A percentile compares a stretch with the other conserved stretches of the same genome.
These are phyloP conservation scores for Solanum medicagineum DNA, from an alignment of 257 asterid species.

Conservation along the genomic window DNA sequence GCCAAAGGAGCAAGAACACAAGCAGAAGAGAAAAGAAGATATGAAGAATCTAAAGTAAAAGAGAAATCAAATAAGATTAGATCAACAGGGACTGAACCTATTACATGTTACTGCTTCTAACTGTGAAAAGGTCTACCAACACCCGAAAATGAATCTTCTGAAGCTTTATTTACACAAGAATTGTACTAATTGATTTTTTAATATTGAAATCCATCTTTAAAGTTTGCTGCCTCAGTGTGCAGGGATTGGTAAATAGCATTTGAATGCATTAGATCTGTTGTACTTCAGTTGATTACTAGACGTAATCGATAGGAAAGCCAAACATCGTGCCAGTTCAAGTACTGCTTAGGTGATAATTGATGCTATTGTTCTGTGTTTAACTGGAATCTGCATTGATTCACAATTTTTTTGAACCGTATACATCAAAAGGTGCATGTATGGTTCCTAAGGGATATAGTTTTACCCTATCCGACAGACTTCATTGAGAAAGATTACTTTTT, in stretches of 20 bases:
- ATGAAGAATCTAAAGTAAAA: conserved; percentile 31
- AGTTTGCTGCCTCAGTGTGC: background rate
- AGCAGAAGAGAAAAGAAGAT: conserved; percentile 34
- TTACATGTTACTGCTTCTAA: conserved; percentile 44
- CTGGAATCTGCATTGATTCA: background rate
- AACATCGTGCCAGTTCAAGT: background rate
- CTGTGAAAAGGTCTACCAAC: background rate
- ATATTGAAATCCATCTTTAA: background rate
- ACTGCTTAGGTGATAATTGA: background rate
- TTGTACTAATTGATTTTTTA: background rate
- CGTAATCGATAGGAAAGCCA: background rate
- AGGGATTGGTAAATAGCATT: background rate
- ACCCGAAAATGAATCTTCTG: background rate
- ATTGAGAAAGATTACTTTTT: no score
- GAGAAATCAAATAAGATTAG: conserved; percentile 36
- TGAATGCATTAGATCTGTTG: background rate
- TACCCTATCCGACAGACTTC: no score
- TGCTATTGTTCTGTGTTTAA: background rate
- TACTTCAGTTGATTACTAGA: background rate
- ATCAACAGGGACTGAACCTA: conserved; percentile 26
- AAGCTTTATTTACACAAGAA: background rate
- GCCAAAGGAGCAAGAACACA: conserved; percentile 42
- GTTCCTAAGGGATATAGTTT: no score
- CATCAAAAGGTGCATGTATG: no score
- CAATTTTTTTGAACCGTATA: no score